These are phyloP conservation scores for Vaccinium macrocarpon DNA, from an alignment of 148 eudicot species.

Conservation along the genomic window DNA sequence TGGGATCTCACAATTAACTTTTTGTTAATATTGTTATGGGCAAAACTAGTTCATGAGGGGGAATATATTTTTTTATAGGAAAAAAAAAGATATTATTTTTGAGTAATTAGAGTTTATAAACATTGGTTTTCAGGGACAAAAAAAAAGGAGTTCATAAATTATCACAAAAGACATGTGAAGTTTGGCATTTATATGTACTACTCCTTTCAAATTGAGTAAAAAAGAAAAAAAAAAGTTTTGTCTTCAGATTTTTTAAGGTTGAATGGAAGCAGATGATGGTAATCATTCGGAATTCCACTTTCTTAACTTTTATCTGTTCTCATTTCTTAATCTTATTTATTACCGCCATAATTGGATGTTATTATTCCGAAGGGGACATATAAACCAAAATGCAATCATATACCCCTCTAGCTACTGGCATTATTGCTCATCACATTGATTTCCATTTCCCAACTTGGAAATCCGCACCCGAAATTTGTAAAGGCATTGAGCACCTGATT, in stretches of 20 bases:
- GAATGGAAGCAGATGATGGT: conserved; percentile 14
- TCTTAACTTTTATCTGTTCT: conserved; percentile 20
- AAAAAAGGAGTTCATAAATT: too few relatives aligned
- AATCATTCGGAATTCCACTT: conserved; percentile 26
- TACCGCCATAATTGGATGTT: conserved; percentile 23
- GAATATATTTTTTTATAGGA: too few relatives aligned
- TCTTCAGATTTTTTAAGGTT: neutral
- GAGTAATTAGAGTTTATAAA: too few relatives aligned
- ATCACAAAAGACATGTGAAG: too few relatives aligned
- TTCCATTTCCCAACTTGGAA: conserved; percentile 1
- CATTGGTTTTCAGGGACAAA: too few relatives aligned
- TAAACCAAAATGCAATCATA: conserved; percentile 28
- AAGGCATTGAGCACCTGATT: neutral
- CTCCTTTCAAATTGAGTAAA: neutral
- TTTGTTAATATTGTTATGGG: too few relatives aligned
- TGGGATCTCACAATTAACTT: too few relatives aligned
- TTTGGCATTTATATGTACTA: neutral
- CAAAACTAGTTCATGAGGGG: too few relatives aligned
- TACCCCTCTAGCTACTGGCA: neutral
- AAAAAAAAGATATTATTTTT: too few relatives aligned
- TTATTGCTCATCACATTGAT: neutral
- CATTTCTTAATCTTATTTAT: conserved; percentile 26
- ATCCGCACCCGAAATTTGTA: neutral
- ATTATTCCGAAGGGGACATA: conserved; percentile 9
- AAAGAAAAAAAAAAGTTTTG: neutral